Evolutionary conservation across 306 rosid species (phyloP).

Genomic region (Gleditsia sinensis): DNA sequence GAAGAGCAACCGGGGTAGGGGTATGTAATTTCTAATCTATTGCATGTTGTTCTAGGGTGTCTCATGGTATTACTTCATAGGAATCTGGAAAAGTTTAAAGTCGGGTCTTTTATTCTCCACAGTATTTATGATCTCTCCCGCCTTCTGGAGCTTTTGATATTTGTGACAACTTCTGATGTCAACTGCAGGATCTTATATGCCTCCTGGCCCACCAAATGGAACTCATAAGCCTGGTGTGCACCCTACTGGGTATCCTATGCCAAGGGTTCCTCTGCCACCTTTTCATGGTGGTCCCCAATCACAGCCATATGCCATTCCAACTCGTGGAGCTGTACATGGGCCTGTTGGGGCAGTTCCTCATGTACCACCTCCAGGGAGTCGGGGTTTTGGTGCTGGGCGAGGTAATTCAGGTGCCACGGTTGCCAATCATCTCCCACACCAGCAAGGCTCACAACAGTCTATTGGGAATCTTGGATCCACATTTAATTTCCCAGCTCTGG

Average conservation of each 20-base stretch:
- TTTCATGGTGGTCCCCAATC: slow-evolving; percentile 93
- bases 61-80: not conserved
- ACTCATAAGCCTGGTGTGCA: slow-evolving; percentile 91
- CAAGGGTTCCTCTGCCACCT: slow-evolving; percentile 79
- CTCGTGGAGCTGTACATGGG: slow-evolving; percentile 97
- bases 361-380: slow-evolving; percentile 89
- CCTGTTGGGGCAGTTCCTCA: slow-evolving; percentile 99
- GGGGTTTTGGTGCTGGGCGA: slow-evolving; percentile 94
- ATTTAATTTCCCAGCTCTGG: slow-evolving; percentile 79
- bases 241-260: slow-evolving; percentile 86
- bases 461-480: slow-evolving; percentile 79
- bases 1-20: slow-evolving; percentile 87
- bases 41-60: not conserved
- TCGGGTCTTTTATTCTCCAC: not conserved
- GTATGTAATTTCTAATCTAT: slow-evolving; percentile 48
- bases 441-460: slow-evolving; percentile 83
- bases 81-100: not conserved
- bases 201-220: slow-evolving; percentile 93
- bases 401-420: slow-evolving; percentile 82
- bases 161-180: slow-evolving; percentile 25
- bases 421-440: slow-evolving; percentile 90
- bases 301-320: slow-evolving; percentile 98
- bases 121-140: not conserved
- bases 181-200: slow-evolving; percentile 71
- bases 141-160: slow-evolving; percentile 28